Conservation (phyloP, 1,284 basidiomycete species). For the Tilletia caries region DNA sequence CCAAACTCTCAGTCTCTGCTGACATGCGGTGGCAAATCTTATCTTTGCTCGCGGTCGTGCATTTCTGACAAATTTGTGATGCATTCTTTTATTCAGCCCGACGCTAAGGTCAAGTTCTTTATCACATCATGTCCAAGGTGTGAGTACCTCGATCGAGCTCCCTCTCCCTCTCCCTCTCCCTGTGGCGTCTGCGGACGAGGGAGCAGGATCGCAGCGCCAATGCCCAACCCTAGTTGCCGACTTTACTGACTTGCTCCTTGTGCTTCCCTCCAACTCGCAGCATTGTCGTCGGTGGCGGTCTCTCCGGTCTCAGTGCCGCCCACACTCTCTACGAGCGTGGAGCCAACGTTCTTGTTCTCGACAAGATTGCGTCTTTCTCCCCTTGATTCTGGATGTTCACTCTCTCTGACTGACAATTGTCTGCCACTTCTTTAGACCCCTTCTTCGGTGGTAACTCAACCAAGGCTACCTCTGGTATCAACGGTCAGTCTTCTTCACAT, state of each 20-base stretch:
- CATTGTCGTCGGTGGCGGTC: slow-evolving; percentile 52
- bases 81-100: slow-evolving; percentile 19
- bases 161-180: neutral
- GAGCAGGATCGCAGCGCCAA: too few relatives aligned
- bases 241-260: neutral
- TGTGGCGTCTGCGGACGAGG: too few relatives aligned
- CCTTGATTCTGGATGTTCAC: neutral
- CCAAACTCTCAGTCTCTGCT: slow-evolving; percentile 67
- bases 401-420: neutral
- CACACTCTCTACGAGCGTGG: slow-evolving; percentile 79
- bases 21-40: slow-evolving; percentile 11
- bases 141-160: neutral
- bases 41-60: neutral
- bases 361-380: slow-evolving; percentile 26
- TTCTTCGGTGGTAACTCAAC: slow-evolving; percentile 49
- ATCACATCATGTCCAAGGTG: slow-evolving; percentile 12
- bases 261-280: slow-evolving; percentile 17
- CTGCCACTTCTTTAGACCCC: slow-evolving; percentile 65
- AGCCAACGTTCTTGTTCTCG: slow-evolving; percentile 69
- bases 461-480: slow-evolving; percentile 50
- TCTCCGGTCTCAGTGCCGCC: slow-evolving; percentile 53
- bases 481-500: slow-evolving; percentile 22
- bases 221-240: too few relatives aligned
- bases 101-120: slow-evolving; percentile 77
- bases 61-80: too few relatives aligned